phyloP scores from a whole-genome alignment of 169 alveolate species.

The Cryptosporidium felis region DNA sequence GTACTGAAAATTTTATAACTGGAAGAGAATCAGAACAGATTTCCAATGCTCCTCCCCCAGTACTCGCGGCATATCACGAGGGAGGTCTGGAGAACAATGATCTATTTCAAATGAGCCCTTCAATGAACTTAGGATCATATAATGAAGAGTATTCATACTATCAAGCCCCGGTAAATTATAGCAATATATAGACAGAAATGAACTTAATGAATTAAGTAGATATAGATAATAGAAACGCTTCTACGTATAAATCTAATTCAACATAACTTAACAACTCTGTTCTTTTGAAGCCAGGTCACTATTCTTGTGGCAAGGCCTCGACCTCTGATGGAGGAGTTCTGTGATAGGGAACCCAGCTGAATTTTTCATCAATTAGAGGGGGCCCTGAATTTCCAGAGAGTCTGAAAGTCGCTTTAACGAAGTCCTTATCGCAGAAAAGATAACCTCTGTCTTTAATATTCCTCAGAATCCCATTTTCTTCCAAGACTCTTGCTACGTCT shows the following conservation, averaged over 20 bases:
- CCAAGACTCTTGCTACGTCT: slow-evolving; percentile 31
- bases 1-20: too few species aligned
- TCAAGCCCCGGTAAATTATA: slow-evolving; percentile 17
- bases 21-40: too few species aligned
- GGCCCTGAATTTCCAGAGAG: slow-evolving; percentile 64
- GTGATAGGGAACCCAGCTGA: slow-evolving; percentile 64
- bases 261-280: background rate
- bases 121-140: background rate
- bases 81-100: background rate
- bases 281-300: background rate
- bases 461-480: slow-evolving; percentile 52
- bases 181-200: slow-evolving; percentile 5
- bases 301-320: slow-evolving; percentile 41
- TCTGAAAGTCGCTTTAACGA: background rate
- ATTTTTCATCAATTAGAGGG: slow-evolving; percentile 17
- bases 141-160: background rate
- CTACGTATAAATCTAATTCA: background rate
- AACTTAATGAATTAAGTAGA: background rate
- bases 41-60: slow-evolving; percentile 40
- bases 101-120: background rate
- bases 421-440: slow-evolving; percentile 27
- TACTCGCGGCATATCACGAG: slow-evolving; percentile 42
- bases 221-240: background rate
- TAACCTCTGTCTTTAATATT: slow-evolving; percentile 6
- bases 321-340: slow-evolving; percentile 62